Evolutionary conservation across 129 eudicot genomes (phyloP), one percentile per base, ranked within the genome.

Genomic region (Flaveria ramosissima): DNA sequence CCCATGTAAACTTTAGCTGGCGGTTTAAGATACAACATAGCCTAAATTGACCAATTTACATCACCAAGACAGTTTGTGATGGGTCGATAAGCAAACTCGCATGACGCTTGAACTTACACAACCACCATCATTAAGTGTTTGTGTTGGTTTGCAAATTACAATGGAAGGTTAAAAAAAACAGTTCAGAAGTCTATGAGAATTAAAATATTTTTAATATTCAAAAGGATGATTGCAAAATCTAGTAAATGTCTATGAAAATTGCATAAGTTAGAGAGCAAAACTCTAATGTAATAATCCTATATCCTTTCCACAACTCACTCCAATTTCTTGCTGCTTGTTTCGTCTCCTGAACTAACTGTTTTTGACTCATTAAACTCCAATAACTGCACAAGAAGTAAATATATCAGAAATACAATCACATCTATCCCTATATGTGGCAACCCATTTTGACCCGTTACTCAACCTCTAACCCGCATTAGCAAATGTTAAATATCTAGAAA

Each of bases 311-410:
- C 51, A 9, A 60, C 72, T 81, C 77, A 76, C 60, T 81, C 78
- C 72, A 70, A 36, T 63, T 81, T 81, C 81, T 81, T 81, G 78
- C 70, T 62, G 65, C 36, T 81, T 19, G 72, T 56, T 21, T 70
- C 85, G n/a, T 70, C 77, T 76, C 6, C 68, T 32, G 59, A 60
- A 70, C 60, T 48, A 59, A 50, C 71, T 56, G 79, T 43, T 81
- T 76, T 76, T 26, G 85, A 81, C 81, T 76, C 81, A 32, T 76
- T 76, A 62, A 76, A 81, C 73, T 76, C 85, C 81, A 81, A 36
- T 65, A 76, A 76, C 81, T 81, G 77, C 69, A 55, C 50, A 36
- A n/a, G 19, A 23, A 56, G 72, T 1, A 43, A 7, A 53, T 21
- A 11, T 77, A 15, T 75, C 80, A 65, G 5, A 16, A 50, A 24